Conservation (phyloP, 176 grass and related monocot species). For the Phoenix roebelenii region DNA sequence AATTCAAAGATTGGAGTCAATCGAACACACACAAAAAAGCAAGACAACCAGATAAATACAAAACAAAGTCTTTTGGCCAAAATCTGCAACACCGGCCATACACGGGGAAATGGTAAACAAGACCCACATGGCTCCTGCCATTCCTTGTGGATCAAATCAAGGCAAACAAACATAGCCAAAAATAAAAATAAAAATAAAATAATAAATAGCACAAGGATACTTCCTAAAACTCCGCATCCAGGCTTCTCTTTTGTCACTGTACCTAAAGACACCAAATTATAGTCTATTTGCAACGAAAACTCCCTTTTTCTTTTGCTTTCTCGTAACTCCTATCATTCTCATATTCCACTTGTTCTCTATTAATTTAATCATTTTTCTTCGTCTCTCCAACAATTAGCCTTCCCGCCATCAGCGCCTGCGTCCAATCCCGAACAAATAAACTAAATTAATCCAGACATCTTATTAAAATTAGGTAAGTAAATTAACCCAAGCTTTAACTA, state of each 20-base stretch:
- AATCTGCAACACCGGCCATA: too few relatives aligned
- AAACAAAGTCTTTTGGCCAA: background rate
- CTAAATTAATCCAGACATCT: too few relatives aligned
- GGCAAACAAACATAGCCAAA: background rate
- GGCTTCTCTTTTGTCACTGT: constrained; percentile 54
- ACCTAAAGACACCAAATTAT: constrained; percentile 13
- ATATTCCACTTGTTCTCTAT: constrained; percentile 15
- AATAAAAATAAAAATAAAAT: constrained; percentile 9
- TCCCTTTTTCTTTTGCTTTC: background rate
- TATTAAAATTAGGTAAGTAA: too few relatives aligned
- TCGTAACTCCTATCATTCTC: background rate
- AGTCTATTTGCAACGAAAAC: background rate
- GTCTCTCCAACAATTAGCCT: background rate
- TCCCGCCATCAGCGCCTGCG: constrained; percentile 1
- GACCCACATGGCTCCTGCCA: too few relatives aligned
- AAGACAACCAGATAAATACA: constrained; percentile 1
- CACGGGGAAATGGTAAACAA: too few relatives aligned
- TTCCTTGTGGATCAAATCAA: background rate
- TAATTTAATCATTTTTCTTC: background rate
- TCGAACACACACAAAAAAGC: background rate
- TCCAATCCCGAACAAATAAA: background rate
- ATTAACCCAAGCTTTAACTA: too few relatives aligned
- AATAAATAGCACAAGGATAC: constrained; percentile 59
- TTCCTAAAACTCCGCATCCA: constrained; percentile 89
- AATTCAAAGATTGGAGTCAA: too few relatives aligned